phyloP scores from a whole-genome alignment of 108 stramenopile genomes.

The Conticribra guillardii region DNA sequence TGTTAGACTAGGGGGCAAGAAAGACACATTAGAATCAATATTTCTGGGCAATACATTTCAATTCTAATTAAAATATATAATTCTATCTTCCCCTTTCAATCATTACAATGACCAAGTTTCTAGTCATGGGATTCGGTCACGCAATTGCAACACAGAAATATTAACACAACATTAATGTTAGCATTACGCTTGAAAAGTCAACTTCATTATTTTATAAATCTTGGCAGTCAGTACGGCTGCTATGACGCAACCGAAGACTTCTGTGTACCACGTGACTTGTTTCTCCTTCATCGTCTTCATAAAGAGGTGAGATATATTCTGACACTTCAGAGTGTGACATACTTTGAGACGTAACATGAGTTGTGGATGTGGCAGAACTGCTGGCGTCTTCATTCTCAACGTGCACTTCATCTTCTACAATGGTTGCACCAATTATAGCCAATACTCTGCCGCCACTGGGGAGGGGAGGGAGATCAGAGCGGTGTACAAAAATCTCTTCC shows the following conservation, averaged over 20 bases:
- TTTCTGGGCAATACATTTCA: too few species aligned
- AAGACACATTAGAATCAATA: too few species aligned
- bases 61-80: too few species aligned
- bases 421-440: slow-evolving; percentile 37
- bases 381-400: slow-evolving; percentile 25
- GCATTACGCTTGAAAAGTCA: too few species aligned
- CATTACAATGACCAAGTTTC: too few species aligned
- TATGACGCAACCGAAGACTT: slow-evolving; percentile 23
- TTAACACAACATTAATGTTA: too few species aligned
- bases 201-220: not conserved
- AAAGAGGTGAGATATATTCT: slow-evolving; percentile 46
- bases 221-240: not conserved
- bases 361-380: slow-evolving; percentile 39
- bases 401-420: slow-evolving; percentile 39
- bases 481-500: slow-evolving; percentile 24
- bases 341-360: slow-evolving; percentile 20
- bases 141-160: too few species aligned
- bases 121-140: too few species aligned
- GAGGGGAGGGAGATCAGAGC: slow-evolving; percentile 47
- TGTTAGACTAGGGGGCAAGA: too few species aligned
- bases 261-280: slow-evolving; percentile 2
- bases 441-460: slow-evolving; percentile 44
- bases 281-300: slow-evolving; percentile 34
- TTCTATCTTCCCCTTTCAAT: too few species aligned
- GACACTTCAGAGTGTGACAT: slow-evolving; percentile 14